Conservation (phyloP, 495 filamentous ascomycete species). For the Corynascus novoguineensis region DNA sequence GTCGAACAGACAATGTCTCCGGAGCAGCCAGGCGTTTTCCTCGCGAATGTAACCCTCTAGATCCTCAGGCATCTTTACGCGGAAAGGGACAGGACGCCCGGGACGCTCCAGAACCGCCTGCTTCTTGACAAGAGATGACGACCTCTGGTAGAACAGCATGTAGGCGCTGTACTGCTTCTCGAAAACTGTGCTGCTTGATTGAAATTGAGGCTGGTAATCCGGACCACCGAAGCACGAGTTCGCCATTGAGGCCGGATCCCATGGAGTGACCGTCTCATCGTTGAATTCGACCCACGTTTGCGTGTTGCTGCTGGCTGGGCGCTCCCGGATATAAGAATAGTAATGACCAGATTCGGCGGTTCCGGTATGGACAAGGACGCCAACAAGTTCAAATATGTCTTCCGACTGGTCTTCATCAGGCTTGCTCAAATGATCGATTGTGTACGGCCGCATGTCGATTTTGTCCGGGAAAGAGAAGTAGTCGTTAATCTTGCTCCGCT, state of each 20-base stretch:
- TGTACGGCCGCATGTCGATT: slow-evolving; percentile 90
- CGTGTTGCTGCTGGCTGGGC: slow-evolving; percentile 49
- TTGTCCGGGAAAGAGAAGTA: slow-evolving; percentile 77
- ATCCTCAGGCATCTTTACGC: slow-evolving; percentile 49
- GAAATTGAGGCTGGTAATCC: slow-evolving; percentile 46
- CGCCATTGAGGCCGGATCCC: slow-evolving; percentile 68
- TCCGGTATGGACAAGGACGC: slow-evolving; percentile 85
- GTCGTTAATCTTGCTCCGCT: slow-evolving; percentile 93
- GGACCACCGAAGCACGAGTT: slow-evolving; percentile 74
- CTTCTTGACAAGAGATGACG: slow-evolving; percentile 54
- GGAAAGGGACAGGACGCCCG: slow-evolving; percentile 44
- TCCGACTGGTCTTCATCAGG: slow-evolving; percentile 44
- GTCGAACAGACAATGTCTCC: slow-evolving; percentile 78
- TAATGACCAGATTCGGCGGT: slow-evolving; percentile 96
- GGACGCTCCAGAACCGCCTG: slow-evolving; percentile 35
- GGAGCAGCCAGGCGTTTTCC: slow-evolving; percentile 68
- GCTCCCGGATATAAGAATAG: slow-evolving; percentile 87
- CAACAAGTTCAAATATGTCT: slow-evolving; percentile 88
- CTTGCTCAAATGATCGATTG: slow-evolving; percentile 75
- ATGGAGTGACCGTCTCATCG: slow-evolving; percentile 70
- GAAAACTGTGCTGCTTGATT: slow-evolving; percentile 40
- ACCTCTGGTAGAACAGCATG: slow-evolving; percentile 94
- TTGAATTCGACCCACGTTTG: slow-evolving; percentile 88
- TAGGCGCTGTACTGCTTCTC: slow-evolving; percentile 84
- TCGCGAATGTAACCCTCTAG: slow-evolving; percentile 58